phyloP scores from a whole-genome alignment of 2,329 filamentous ascomycete genomes.

The Pyrenophora seminiperda region DNA sequence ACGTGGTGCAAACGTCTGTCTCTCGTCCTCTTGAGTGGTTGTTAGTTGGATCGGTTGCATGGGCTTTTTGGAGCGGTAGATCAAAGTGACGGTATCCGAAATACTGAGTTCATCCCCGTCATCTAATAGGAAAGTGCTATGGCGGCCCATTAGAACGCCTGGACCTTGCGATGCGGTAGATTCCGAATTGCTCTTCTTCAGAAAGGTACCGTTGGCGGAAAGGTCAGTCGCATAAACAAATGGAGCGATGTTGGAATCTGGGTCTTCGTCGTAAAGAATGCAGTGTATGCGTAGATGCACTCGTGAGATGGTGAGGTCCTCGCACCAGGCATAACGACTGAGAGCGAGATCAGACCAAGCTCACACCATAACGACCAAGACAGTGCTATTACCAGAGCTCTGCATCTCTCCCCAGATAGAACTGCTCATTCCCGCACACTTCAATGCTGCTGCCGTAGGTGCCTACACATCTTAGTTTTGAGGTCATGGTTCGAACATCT shows the following conservation, averaged over 20 bases:
- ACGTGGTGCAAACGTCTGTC: conserved; percentile 53
- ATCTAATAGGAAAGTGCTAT: conserved; percentile 51
- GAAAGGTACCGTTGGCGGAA: conserved; percentile 51
- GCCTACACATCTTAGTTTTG: conserved; percentile 32
- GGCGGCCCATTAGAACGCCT: conserved; percentile 40
- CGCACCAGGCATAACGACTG: conserved; percentile 41
- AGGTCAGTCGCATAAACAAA: conserved; percentile 56
- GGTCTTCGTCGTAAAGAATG: conserved; percentile 52
- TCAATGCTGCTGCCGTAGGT: conserved; percentile 32
- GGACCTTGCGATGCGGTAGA: conserved; percentile 28
- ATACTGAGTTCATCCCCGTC: conserved; percentile 50
- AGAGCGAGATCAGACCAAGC: conserved; percentile 21
- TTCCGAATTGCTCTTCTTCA: conserved; percentile 39
- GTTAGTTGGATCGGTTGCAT: conserved; percentile 23
- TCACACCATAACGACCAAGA: conserved; percentile 1
- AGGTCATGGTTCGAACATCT: neutral
- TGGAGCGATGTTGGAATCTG: conserved; percentile 45
- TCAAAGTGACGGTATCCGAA: conserved; percentile 36
- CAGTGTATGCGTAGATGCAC: conserved; percentile 55
- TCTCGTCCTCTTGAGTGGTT: conserved; percentile 39
- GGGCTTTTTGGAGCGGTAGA: conserved; percentile 25
- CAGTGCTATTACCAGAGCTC: conserved; percentile 38
- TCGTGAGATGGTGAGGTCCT: conserved; percentile 49
- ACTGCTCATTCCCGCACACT: conserved; percentile 44
- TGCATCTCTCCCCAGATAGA: conserved; percentile 42